phyloP scores from a whole-genome alignment of 345 rosid species.

The Isatis tinctoria region DNA sequence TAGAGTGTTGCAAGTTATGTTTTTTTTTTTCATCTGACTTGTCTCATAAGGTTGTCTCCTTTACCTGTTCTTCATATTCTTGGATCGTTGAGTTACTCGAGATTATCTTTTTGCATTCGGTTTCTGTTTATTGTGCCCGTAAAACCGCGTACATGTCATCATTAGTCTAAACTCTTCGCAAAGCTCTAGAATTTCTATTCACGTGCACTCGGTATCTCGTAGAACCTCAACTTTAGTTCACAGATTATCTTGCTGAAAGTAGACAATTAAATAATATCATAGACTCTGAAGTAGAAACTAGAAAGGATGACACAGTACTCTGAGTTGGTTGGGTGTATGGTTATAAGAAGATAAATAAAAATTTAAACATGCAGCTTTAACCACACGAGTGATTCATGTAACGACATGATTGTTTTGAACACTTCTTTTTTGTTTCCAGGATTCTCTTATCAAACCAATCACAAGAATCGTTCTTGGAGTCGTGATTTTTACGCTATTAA shows the following conservation, averaged over 20 bases:
- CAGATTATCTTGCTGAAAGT: not conserved
- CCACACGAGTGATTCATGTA: not conserved
- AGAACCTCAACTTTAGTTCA: not conserved
- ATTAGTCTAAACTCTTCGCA: not conserved
- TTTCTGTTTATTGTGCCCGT: not conserved
- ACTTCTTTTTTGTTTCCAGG: constrained; percentile 46
- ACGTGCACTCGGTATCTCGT: not conserved
- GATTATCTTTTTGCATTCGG: not conserved
- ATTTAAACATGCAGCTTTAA: not conserved
- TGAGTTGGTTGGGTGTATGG: not conserved
- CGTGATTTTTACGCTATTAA: constrained; percentile 46
- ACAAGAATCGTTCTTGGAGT: constrained; percentile 73
- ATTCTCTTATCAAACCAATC: constrained; percentile 71
- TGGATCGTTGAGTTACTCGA: not conserved
- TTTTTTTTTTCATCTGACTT: too few relatives aligned
- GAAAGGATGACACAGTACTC: not conserved
- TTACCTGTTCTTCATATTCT: not conserved
- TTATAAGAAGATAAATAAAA: not conserved
- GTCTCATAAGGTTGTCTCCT: not conserved
- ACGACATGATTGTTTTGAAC: not conserved
- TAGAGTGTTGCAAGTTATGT: not conserved
- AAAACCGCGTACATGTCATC: not conserved
- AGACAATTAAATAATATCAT: not conserved
- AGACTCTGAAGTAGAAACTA: not conserved
- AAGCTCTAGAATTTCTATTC: not conserved